These are phyloP conservation scores for Solanum sejunctum DNA, from an alignment of 257 asterid species.

Conservation along the genomic window DNA sequence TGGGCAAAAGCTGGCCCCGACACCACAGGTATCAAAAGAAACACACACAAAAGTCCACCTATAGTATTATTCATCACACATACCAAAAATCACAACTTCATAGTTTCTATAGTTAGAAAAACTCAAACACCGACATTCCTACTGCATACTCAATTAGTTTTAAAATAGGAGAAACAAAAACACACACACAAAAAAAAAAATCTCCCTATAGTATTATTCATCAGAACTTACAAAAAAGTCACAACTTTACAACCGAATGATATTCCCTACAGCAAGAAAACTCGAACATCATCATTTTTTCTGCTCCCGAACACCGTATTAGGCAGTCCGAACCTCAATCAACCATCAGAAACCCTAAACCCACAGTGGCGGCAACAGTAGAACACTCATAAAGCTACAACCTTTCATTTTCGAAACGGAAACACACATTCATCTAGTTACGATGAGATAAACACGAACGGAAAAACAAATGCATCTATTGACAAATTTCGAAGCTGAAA, in stretches of 20 bases:
- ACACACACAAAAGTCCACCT: neutral
- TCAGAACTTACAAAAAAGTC: neutral
- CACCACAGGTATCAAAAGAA: too few relatives aligned
- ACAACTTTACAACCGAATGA: neutral
- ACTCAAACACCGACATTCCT: neutral
- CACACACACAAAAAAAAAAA: neutral
- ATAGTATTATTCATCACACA: neutral
- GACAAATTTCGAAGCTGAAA: neutral
- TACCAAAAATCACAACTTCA: neutral
- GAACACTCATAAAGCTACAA: constrained; percentile 2
- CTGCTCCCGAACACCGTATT: neutral
- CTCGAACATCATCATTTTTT: neutral
- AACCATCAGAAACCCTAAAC: constrained; percentile 35
- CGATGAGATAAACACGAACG: neutral
- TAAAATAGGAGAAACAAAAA: neutral
- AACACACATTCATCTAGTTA: neutral
- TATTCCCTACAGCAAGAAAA: neutral
- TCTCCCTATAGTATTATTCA: neutral
- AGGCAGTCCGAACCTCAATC: neutral
- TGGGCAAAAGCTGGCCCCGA: too few relatives aligned
- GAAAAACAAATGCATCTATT: neutral
- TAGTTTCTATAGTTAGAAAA: neutral
- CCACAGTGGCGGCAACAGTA: constrained; percentile 7
- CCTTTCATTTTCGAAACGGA: constrained; percentile 16
- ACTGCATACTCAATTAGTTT: neutral